phyloP scores from a whole-genome alignment of 1,284 basidiomycete genomes.

The Gomphus bonarii region DNA sequence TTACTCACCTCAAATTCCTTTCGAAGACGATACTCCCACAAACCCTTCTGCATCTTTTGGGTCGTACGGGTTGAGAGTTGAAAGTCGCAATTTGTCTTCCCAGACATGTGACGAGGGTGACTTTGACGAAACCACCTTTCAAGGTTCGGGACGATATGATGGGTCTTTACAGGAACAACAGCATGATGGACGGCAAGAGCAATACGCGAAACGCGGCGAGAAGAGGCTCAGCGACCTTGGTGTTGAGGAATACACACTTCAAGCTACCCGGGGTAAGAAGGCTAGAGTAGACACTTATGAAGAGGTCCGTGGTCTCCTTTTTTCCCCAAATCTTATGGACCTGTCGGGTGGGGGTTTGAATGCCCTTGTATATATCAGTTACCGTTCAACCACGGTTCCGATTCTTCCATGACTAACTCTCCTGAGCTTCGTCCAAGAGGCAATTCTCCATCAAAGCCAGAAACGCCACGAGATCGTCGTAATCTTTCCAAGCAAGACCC shows the following conservation, averaged over 20 bases:
- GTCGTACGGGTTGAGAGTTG: not conserved
- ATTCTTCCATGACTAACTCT: not conserved
- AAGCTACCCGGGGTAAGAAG: not conserved
- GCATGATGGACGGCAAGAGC: not conserved
- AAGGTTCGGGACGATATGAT: not conserved
- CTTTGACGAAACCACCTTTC: not conserved
- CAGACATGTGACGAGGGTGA: not conserved
- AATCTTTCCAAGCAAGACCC: not conserved
- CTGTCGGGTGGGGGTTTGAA: not conserved
- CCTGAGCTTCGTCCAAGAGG: not conserved
- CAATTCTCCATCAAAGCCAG: not conserved
- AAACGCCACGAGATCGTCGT: not conserved
- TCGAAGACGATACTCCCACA: not conserved
- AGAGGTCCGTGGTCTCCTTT: not conserved
- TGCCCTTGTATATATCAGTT: not conserved
- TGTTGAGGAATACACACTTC: not conserved
- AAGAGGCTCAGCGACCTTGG: not conserved
- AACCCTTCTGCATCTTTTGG: not conserved
- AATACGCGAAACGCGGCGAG: not conserved
- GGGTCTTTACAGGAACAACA: not conserved
- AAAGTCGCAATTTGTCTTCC: not conserved
- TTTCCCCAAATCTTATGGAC: not conserved
- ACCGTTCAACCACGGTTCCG: not conserved
- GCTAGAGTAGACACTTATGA: not conserved
- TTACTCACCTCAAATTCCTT: not conserved